Base-by-base conservation (phyloP, 345 rosid species). In the Populus alba region DNA sequence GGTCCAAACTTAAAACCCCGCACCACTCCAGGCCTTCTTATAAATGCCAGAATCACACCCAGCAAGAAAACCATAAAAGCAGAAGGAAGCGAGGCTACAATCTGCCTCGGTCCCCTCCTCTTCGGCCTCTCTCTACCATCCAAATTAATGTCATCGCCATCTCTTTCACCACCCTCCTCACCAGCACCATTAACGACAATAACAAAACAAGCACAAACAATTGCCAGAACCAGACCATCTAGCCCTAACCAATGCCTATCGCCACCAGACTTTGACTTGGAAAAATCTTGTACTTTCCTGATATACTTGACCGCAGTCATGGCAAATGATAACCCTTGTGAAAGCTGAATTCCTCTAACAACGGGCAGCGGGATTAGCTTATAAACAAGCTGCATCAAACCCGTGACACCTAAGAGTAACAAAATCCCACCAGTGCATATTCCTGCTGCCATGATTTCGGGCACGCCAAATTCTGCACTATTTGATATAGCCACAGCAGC, bases 321-420 rank as follows among this genome's bases (percentile, higher is more conserved):
- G 0, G 97, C 97, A 82, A 92, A 94, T 0, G 93, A 84, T 62
- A 94, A 81, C 73, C 97, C 98, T 76, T 91, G 97, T 41, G 97
- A 91, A 23, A 94, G 73, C 72, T 94, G 97, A 80, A 94, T 92
- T 63, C 98, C 97, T 78, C 97, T 87, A 59, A 91, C 97, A 68
- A 94, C 88, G 33, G 92, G 75, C 16, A 91, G 49, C 68, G 97
- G 98, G 68, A 91, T 86, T 2, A 91, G 15, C 79, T 69, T 90
- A 73, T 91, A 94, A 57, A 83, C 92, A 1, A 87, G 63, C 72
- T 88, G 89, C 98, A 94, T 94, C 88, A 94, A 82, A 20, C 98
- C 94, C 0, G 96, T 89, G 37, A 81, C 84, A 2, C 97, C 98
- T 39, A 92, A 79, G 70, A 89, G 71, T 45, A 94, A 62, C 75